phyloP scores from a whole-genome alignment of 805 yeast genomes.

The Lipomyces kockii region DNA sequence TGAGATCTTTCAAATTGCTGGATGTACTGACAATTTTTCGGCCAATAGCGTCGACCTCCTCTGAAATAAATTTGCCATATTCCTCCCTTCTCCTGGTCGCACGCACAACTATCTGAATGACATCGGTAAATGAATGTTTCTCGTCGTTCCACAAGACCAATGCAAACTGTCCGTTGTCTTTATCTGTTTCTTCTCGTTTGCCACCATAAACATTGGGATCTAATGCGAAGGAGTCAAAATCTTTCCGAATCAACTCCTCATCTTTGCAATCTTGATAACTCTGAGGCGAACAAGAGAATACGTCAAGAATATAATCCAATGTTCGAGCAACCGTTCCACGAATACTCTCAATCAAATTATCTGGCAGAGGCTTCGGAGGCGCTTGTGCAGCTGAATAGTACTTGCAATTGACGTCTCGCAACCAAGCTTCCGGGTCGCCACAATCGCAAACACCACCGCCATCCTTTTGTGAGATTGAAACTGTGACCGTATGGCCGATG shows the following conservation, averaged over 20 bases:
- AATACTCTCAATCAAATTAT: slow-evolving; percentile 50
- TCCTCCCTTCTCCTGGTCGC: slow-evolving; percentile 67
- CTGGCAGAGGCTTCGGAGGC: slow-evolving; percentile 48
- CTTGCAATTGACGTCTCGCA: slow-evolving; percentile 56
- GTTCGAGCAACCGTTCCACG: slow-evolving; percentile 52
- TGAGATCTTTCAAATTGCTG: slow-evolving; percentile 53
- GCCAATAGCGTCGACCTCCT: slow-evolving; percentile 65
- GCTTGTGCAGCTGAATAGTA: slow-evolving; percentile 43
- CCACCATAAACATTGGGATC: slow-evolving; percentile 54
- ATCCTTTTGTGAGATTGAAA: slow-evolving; percentile 60
- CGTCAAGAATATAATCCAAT: slow-evolving; percentile 66
- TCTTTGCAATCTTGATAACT: slow-evolving; percentile 30
- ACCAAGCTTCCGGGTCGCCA: slow-evolving; percentile 89
- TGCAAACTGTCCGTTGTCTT: slow-evolving; percentile 29
- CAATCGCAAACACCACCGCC: slow-evolving; percentile 87
- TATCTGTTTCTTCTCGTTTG: slow-evolving; percentile 38
- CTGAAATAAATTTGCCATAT: slow-evolving; percentile 75
- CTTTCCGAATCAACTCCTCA: slow-evolving; percentile 16
- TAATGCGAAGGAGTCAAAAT: slow-evolving; percentile 42
- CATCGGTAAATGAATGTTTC: slow-evolving; percentile 73
- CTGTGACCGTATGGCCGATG: slow-evolving; percentile 70
- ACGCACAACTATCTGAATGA: slow-evolving; percentile 63
- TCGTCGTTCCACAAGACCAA: slow-evolving; percentile 78
- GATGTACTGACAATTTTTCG: slow-evolving; percentile 71
- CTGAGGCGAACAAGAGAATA: slow-evolving; percentile 44